These are phyloP conservation scores for Puccinia polysora DNA, from an alignment of 1,284 basidiomycete species.

Conservation along the genomic window DNA sequence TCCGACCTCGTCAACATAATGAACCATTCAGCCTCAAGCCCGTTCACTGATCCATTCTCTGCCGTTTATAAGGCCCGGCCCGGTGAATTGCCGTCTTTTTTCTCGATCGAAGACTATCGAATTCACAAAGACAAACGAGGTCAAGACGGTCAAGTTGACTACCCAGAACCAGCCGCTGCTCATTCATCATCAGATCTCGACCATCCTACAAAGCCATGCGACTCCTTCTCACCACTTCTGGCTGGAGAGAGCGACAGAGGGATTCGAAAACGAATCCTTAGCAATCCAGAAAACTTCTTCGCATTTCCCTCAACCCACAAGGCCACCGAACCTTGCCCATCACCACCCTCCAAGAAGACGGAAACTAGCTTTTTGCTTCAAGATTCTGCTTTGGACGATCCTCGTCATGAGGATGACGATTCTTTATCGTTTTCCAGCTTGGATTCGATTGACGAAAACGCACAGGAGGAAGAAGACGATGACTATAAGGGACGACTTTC, in stretches of 20 bases:
- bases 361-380: background rate
- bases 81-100: background rate
- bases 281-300: constrained; percentile 3
- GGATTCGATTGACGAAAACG: background rate
- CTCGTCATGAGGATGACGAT: background rate
- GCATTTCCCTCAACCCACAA: background rate
- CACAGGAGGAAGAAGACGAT: background rate
- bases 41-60: constrained; percentile 12
- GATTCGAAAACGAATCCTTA: constrained; percentile 11
- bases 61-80: constrained; percentile 18
- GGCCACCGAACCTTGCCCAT: background rate
- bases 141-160: background rate
- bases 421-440: too few relatives aligned
- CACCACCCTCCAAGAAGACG: background rate
- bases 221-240: constrained; percentile 11
- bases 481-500: background rate
- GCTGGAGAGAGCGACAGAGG: constrained; percentile 18
- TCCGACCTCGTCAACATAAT: too few relatives aligned
- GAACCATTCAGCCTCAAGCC: too few relatives aligned
- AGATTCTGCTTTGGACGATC: background rate
- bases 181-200: background rate
- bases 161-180: background rate
- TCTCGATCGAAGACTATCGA: constrained; percentile 9
- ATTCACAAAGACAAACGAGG: background rate
- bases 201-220: too few relatives aligned